Evolutionary conservation across 495 filamentous ascomycete species (phyloP).

Genomic region (Neurospora tetraspora): DNA sequence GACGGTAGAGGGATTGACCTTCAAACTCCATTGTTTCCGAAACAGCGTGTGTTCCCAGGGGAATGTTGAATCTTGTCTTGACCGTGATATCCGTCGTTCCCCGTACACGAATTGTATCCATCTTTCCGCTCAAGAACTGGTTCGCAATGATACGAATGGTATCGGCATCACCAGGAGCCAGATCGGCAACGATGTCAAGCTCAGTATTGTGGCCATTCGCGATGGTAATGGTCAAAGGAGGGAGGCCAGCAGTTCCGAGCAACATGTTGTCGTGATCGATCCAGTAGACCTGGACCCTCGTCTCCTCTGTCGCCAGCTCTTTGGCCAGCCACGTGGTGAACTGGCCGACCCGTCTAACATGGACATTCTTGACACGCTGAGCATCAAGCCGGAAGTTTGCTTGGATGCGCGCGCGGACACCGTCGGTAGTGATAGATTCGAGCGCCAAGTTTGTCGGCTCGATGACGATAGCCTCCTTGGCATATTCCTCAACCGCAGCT

Average conservation of each 20-base stretch:
- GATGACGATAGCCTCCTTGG: constrained; percentile 68
- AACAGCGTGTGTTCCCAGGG: constrained; percentile 62
- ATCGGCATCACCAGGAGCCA: constrained; percentile 66
- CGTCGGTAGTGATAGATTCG: constrained; percentile 66
- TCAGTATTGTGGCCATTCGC: constrained; percentile 64
- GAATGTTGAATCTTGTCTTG: constrained; percentile 61
- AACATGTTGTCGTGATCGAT: constrained; percentile 74
- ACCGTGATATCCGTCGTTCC: constrained; percentile 61
- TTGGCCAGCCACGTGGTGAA: constrained; percentile 73
- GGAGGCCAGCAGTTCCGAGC: constrained; percentile 65
- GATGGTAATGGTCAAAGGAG: constrained; percentile 61
- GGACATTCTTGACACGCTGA: constrained; percentile 53
- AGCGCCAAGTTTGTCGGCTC: constrained; percentile 74
- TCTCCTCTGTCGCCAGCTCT: constrained; percentile 57
- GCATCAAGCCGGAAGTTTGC: constrained; percentile 75
- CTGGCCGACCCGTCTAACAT: constrained; percentile 63
- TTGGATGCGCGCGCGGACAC: constrained; percentile 66
- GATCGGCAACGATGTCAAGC: constrained; percentile 67
- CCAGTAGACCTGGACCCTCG: constrained; percentile 65
- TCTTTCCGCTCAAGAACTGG: constrained; percentile 73
- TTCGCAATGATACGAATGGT: constrained; percentile 71
- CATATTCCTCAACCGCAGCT: constrained; percentile 71
- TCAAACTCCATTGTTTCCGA: constrained; percentile 63
- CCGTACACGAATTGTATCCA: constrained; percentile 55
- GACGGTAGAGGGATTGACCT: constrained; percentile 60